Evolutionary conservation across 78 protist genomes (phyloP).

Genomic region (Dictyostelium purpureum): DNA sequence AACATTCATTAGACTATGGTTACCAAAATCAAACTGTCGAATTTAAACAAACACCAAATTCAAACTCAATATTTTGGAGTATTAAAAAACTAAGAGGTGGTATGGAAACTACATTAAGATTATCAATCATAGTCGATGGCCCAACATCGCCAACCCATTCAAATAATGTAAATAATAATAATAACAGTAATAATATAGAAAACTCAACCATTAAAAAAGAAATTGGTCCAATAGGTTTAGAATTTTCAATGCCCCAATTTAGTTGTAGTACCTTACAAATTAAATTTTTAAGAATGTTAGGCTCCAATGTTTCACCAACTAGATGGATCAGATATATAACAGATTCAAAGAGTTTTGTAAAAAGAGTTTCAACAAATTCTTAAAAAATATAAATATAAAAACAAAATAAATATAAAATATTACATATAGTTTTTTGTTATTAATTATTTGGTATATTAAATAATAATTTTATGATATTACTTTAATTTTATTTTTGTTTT

Average conservation of each 20-base stretch:
- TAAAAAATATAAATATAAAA: too few relatives aligned
- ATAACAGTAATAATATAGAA: background rate
- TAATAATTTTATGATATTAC: too few relatives aligned
- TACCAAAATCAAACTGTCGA: conserved; percentile 26
- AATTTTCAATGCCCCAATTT: conserved; percentile 89
- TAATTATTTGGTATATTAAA: too few relatives aligned
- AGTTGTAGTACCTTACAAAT: conserved; percentile 70
- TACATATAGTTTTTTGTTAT: too few relatives aligned
- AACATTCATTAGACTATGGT: conserved; percentile 23
- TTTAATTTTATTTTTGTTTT: too few relatives aligned
- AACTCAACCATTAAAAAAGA: conserved; percentile 42
- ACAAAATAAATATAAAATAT: too few relatives aligned
- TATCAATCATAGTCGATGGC: conserved; percentile 9
- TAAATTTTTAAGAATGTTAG: conserved; percentile 53
- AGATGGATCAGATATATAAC: conserved; percentile 64
- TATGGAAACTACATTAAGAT: conserved; percentile 43
- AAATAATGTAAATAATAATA: background rate
- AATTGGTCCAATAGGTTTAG: conserved; percentile 90
- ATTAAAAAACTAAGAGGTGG: conserved; percentile 76
- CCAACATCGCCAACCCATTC: background rate
- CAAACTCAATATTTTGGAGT: conserved; percentile 48
- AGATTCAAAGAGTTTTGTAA: conserved; percentile 53
- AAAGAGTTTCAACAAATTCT: conserved; percentile 53
- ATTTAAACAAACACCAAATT: conserved; percentile 3
- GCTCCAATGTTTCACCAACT: background rate